Percentiles rank a stretch among this genome's conserved stretches.
Evolutionary conservation across 2,329 filamentous ascomycete genomes (phyloP).

Genomic region (Aspergillus calidoustus): DNA sequence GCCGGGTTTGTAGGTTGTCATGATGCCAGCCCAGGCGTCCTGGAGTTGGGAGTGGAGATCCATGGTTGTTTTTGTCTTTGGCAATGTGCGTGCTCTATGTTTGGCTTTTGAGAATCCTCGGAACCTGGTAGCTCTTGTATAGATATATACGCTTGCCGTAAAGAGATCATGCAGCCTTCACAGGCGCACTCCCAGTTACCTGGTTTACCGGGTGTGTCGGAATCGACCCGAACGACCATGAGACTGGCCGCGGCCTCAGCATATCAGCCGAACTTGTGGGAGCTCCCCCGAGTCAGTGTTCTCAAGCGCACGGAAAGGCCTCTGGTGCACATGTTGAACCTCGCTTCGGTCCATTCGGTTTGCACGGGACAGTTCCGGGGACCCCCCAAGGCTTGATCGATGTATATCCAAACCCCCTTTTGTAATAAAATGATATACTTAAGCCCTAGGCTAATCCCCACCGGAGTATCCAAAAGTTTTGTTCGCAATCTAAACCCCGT

Average conservation of each 20-base stretch:
- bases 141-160: neutral
- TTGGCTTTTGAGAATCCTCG: neutral
- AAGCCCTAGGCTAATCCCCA: neutral
- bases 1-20: neutral
- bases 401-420: neutral
- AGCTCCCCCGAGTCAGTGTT: too few species aligned
- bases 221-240: too few species aligned
- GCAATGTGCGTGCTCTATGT: too few species aligned
- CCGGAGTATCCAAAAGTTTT: neutral
- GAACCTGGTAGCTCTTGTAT: neutral
- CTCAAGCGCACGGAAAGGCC: too few species aligned
- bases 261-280: too few species aligned
- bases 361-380: neutral
- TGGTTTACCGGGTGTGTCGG: too few species aligned
- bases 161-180: too few species aligned
- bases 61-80: neutral
- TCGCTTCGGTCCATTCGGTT: neutral
- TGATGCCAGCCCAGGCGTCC: neutral
- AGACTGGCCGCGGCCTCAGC: too few species aligned
- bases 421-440: neutral
- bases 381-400: neutral
- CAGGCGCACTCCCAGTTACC: too few species aligned
- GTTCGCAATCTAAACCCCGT: neutral
- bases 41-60: neutral
- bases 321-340: neutral